Evolutionary conservation across 768 basidiomycete species (phyloP), one percentile per base, ranked within the genome.

Genomic region (Pholiota molesta): DNA sequence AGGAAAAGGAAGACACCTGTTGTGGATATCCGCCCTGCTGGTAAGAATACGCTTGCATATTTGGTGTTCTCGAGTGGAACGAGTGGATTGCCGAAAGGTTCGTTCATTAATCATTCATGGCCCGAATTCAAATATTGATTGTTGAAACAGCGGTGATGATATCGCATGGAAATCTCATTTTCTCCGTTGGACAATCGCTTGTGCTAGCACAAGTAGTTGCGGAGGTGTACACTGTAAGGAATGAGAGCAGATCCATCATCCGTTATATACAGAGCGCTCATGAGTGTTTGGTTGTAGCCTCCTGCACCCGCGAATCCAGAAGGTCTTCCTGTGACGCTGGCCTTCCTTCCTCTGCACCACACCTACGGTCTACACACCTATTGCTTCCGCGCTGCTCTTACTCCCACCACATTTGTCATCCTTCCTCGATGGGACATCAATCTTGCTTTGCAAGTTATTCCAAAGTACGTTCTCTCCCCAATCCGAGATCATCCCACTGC

Each of bases 11-110:
- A 74, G 0, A 66, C 82, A 1, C 78, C 83, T 8, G 69, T 77
- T 1, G 67, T 83, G 1, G 74, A 76, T 0, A 72, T 85, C 33
- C 79, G 77, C 44, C 75, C 78, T 0, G 88, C 83, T 0, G 74
- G 65, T 17, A 77, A 74, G 31, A 75, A 87, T 61, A 89, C 86
- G 0, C 73, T 91, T 1, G 90, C 88, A 0, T 90, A 92, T 69
- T 75, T 92, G 3, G 76, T 88, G 0, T 91, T 90, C 68, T 92
- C 91, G 0, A 92, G 91, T 66, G 91, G 91, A 23, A 92, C 91
- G 0, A 91, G 82, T 62, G 91, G 91, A 0, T 74, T 87, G 3
- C 89, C 91, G 0, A 92, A 92, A 82, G 89, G 90, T 86, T 28
- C 19, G 60, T 29, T 35, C 28, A 14, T 16, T 28, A 59, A 33